These are phyloP conservation scores for Magnaporthiopsis incrustans DNA, from an alignment of 2,329 filamentous ascomycete species.

Conservation along the genomic window DNA sequence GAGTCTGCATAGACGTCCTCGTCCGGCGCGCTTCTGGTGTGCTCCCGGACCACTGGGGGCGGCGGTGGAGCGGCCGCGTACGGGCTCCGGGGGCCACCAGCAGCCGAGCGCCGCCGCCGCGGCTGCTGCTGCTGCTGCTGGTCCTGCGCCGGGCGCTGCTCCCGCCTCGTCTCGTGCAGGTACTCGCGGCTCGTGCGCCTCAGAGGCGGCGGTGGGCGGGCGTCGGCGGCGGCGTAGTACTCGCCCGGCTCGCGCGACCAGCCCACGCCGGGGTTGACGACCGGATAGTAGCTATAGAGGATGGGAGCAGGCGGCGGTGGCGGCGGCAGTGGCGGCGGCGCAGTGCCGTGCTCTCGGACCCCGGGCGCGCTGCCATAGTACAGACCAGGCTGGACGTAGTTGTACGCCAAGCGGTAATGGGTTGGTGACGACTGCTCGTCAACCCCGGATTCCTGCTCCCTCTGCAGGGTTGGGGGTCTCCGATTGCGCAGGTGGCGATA, in stretches of 20 bases:
- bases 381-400: background rate
- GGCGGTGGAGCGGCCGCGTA: background rate
- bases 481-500: background rate
- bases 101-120: background rate
- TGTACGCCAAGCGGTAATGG: background rate
- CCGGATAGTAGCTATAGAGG: background rate
- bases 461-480: background rate
- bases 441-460: background rate
- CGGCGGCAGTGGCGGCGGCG: no score
- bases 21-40: background rate
- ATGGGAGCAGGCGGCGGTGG: no score
- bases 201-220: background rate
- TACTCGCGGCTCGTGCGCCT: slow-evolving; percentile 1
- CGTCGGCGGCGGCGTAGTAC: background rate
- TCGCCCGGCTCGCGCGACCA: background rate
- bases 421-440: background rate
- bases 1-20: background rate
- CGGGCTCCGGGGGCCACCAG: no score
- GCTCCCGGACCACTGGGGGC: background rate
- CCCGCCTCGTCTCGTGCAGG: background rate
- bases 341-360: background rate
- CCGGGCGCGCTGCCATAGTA: background rate
- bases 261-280: background rate
- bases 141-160: background rate
- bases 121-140: background rate